Conservation (phyloP, 306 rosid species). For the Dalbergia oliveri region DNA sequence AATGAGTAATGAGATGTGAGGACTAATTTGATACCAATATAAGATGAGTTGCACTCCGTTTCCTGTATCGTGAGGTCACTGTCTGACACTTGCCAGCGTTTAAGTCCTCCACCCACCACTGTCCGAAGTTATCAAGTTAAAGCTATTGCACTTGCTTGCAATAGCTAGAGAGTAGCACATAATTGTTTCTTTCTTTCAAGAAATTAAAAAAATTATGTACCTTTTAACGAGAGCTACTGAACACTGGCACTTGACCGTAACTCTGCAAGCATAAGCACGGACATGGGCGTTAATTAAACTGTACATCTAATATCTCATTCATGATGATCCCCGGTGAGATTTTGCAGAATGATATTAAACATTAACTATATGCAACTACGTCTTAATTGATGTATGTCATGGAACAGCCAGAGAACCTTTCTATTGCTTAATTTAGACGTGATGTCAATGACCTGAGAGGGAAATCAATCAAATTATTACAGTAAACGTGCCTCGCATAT, state of each 20-base stretch:
- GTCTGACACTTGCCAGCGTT: slow-evolving; percentile 46
- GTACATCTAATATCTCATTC: slow-evolving; percentile 20
- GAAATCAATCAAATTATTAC: background rate
- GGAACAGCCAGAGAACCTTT: background rate
- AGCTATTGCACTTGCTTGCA: slow-evolving; percentile 22
- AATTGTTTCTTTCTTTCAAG: slow-evolving; percentile 10
- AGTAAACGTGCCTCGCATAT: background rate
- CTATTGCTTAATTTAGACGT: background rate
- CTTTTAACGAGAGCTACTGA: slow-evolving; percentile 11
- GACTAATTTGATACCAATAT: slow-evolving; percentile 42
- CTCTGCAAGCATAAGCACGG: slow-evolving; percentile 34
- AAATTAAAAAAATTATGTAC: background rate
- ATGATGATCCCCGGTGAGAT: background rate
- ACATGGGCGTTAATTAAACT: slow-evolving; percentile 24
- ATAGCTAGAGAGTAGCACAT: slow-evolving; percentile 3
- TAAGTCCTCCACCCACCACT: slow-evolving; percentile 60
- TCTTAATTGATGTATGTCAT: background rate
- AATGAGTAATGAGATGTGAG: slow-evolving; percentile 28
- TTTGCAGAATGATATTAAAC: slow-evolving; percentile 2
- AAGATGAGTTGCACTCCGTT: slow-evolving; percentile 58
- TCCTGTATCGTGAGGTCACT: slow-evolving; percentile 44
- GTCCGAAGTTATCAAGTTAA: slow-evolving; percentile 34
- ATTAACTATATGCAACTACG: background rate
- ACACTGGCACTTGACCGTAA: slow-evolving; percentile 27
- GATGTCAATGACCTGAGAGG: background rate